These are phyloP conservation scores for Marasmius tenuissimus DNA, from an alignment of 1,284 basidiomycete genomes.

Conservation along the genomic window DNA sequence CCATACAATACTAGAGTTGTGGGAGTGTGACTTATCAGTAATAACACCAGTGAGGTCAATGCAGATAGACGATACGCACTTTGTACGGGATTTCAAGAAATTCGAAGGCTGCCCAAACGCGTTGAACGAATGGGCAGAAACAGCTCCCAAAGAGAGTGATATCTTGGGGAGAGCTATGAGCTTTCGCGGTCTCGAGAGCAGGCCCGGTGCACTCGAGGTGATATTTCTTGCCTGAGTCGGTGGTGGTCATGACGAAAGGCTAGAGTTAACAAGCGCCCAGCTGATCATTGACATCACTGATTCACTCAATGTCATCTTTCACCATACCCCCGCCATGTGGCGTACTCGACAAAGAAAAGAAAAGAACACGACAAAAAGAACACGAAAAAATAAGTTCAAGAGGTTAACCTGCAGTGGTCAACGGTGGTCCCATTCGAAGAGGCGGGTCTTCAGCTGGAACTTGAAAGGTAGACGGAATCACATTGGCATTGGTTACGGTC, in stretches of 20 bases:
- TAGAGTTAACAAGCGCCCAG: neutral
- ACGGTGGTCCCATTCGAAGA: too few species aligned
- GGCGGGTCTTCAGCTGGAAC: too few species aligned
- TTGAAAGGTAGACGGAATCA: too few species aligned
- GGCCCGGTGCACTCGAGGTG: conserved; percentile 58
- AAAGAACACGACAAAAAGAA: too few species aligned
- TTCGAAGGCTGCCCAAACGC: conserved; percentile 70
- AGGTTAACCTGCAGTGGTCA: too few species aligned
- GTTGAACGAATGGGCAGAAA: conserved; percentile 76
- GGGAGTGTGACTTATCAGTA: neutral
- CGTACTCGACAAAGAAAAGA: too few species aligned
- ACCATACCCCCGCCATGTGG: too few species aligned
- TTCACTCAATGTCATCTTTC: too few species aligned
- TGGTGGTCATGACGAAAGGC: conserved; percentile 29
- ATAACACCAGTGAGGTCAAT: neutral
- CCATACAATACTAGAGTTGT: conserved; percentile 18
- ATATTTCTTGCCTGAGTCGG: conserved; percentile 50
- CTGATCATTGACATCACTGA: too few species aligned
- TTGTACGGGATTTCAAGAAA: conserved; percentile 62
- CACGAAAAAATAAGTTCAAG: too few species aligned
- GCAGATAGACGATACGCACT: conserved; percentile 28
- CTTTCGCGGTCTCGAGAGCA: conserved; percentile 55
- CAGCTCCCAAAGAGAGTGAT: conserved; percentile 70
- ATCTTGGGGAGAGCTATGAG: conserved; percentile 41
- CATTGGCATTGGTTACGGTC: too few species aligned